Evolutionary conservation across 257 asterid genomes (phyloP).

Genomic region (Gentiana dahurica): DNA sequence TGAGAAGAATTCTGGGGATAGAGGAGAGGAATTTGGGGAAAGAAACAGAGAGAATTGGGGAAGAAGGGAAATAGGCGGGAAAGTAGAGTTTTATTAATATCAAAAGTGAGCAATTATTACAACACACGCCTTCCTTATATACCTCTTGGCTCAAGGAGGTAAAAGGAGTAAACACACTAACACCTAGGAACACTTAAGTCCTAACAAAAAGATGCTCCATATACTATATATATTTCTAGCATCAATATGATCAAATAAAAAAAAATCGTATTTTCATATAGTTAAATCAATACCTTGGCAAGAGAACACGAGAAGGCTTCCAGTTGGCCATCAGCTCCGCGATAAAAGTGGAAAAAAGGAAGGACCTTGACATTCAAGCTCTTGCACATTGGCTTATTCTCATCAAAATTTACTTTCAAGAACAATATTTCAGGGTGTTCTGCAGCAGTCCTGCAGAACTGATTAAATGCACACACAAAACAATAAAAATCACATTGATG

Average conservation of each 20-base stretch:
- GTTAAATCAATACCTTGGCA: conserved; percentile 54
- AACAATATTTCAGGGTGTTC: conserved; percentile 69
- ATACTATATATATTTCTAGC: not conserved
- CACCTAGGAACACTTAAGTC: too few relatives aligned
- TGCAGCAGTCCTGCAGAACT: conserved; percentile 76
- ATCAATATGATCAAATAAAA: not conserved
- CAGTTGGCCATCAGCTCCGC: conserved; percentile 90
- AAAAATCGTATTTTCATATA: not conserved
- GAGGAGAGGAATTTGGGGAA: too few relatives aligned
- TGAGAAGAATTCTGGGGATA: too few relatives aligned
- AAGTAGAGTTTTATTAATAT: too few relatives aligned
- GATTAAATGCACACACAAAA: conserved; percentile 12
- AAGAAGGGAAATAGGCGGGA: too few relatives aligned
- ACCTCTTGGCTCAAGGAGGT: too few relatives aligned
- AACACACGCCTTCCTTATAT: too few relatives aligned
- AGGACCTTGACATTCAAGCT: conserved; percentile 86
- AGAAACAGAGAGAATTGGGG: too few relatives aligned
- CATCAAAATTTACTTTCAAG: conserved; percentile 83
- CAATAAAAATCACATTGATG: not conserved
- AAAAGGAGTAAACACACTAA: too few relatives aligned
- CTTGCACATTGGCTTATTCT: conserved; percentile 89
- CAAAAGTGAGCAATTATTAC: too few relatives aligned
- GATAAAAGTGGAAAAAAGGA: conserved; percentile 88
- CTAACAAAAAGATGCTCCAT: too few relatives aligned
- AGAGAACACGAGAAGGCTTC: conserved; percentile 93